Percentiles rank a stretch among this genome's conserved stretches.
phyloP scores from a whole-genome alignment of 2,329 filamentous ascomycete species.

The Chalaropsis thielavioides region DNA sequence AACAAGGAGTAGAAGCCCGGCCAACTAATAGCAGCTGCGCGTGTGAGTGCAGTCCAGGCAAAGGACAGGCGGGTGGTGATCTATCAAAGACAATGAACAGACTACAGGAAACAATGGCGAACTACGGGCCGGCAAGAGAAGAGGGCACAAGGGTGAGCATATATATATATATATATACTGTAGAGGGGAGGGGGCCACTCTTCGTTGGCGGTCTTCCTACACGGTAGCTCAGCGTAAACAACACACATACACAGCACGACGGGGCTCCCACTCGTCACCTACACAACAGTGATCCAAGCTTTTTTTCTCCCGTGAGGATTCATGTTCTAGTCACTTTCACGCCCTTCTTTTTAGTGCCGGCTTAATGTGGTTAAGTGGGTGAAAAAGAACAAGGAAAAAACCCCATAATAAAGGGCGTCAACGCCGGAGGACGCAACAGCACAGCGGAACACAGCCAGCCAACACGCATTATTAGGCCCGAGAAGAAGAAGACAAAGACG shows the following conservation, averaged over 20 bases:
- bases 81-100: neutral
- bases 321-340: neutral
- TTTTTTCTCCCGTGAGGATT: neutral
- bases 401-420: neutral
- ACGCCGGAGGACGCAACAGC: neutral
- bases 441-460: neutral
- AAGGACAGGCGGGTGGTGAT: neutral
- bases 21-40: too few relatives aligned
- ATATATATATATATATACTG: neutral
- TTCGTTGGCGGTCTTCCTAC: neutral
- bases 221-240: neutral
- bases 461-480: neutral
- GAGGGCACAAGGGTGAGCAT: neutral
- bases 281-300: neutral
- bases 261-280: neutral
- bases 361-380: neutral
- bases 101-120: neutral
- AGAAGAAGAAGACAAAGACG: neutral
- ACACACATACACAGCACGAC: neutral
- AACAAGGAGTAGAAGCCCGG: neutral
- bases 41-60: neutral
- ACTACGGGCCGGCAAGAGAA: neutral
- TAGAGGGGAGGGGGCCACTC: neutral
- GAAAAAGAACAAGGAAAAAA: neutral
- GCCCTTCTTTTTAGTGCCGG: neutral